These are phyloP conservation scores for Salix arbutifolia DNA, from an alignment of 345 rosid species.

Conservation along the genomic window DNA sequence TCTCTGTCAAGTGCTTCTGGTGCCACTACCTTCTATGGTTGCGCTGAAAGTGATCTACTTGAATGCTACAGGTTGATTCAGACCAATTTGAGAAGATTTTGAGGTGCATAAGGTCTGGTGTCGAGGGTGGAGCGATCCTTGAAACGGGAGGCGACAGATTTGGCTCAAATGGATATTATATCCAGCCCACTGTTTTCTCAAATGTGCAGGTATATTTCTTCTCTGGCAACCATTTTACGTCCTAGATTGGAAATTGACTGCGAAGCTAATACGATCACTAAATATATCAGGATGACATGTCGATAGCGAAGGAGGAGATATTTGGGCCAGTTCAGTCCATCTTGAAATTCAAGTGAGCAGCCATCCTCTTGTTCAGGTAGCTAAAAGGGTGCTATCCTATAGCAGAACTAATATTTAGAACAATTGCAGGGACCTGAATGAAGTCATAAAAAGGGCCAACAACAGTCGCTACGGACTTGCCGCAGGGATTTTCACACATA, in stretches of 20 bases:
- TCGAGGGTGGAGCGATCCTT: constrained; percentile 82
- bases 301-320: constrained; percentile 85
- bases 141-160: constrained; percentile 77
- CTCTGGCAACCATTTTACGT: not conserved
- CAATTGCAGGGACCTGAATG: constrained; percentile 55
- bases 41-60: not conserved
- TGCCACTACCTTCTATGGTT: not conserved
- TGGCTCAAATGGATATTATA: constrained; percentile 71
- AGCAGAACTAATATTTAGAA: not conserved
- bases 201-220: constrained; percentile 53
- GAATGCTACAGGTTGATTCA: constrained; percentile 52
- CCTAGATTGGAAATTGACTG: not conserved
- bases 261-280: not conserved
- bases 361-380: not conserved
- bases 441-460: constrained; percentile 69
- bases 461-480: constrained; percentile 60
- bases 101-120: constrained; percentile 59
- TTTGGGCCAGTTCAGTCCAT: constrained; percentile 94
- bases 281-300: constrained; percentile 70
- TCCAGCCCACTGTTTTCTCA: constrained; percentile 97
- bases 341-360: constrained; percentile 76
- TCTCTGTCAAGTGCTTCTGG: not conserved
- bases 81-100: constrained; percentile 71
- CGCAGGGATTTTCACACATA: constrained; percentile 79
- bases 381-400: not conserved